These are phyloP conservation scores for Cyclanthera cordifolia DNA, from an alignment of 306 rosid genomes.

Conservation along the genomic window DNA sequence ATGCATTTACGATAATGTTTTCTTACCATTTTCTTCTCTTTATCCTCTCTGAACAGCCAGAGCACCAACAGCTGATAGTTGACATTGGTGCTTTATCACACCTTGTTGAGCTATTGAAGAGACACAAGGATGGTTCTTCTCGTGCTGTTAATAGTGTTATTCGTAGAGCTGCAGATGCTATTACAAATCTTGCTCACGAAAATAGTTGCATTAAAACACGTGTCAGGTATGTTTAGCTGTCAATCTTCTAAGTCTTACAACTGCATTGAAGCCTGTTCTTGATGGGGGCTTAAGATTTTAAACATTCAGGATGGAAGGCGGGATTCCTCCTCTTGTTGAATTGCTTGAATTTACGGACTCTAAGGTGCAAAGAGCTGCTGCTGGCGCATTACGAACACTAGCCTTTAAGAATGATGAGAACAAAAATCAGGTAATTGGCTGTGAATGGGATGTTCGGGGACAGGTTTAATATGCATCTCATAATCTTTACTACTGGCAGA, in stretches of 20 bases:
- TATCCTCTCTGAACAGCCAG: constrained; percentile 61
- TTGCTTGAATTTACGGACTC: constrained; percentile 75
- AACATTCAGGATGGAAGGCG: constrained; percentile 78
- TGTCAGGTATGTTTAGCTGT: constrained; percentile 59
- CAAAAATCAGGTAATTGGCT: constrained; percentile 69
- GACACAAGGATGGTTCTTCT: constrained; percentile 47
- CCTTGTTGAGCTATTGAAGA: constrained; percentile 78
- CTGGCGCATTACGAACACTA: constrained; percentile 88
- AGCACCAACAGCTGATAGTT: constrained; percentile 91
- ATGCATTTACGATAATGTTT: constrained; percentile 8
- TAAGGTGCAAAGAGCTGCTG: constrained; percentile 98
- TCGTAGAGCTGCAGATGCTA: constrained; percentile 98
- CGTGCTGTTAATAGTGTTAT: constrained; percentile 80
- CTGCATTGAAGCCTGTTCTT: constrained; percentile 11
- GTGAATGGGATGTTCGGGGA: constrained; percentile 9
- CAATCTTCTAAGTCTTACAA: background rate
- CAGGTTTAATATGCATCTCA: constrained; percentile 14
- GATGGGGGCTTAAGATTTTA: constrained; percentile 5
- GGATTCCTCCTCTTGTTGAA: constrained; percentile 91
- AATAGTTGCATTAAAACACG: constrained; percentile 83
- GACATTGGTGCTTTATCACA: constrained; percentile 68
- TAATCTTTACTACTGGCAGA: constrained; percentile 41
- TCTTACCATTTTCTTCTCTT: constrained; percentile 25
- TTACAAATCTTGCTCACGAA: constrained; percentile 97
- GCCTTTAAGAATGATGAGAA: constrained; percentile 94